Conservation (phyloP, 805 yeast genomes). For the Saccharomyces jurei region DNA sequence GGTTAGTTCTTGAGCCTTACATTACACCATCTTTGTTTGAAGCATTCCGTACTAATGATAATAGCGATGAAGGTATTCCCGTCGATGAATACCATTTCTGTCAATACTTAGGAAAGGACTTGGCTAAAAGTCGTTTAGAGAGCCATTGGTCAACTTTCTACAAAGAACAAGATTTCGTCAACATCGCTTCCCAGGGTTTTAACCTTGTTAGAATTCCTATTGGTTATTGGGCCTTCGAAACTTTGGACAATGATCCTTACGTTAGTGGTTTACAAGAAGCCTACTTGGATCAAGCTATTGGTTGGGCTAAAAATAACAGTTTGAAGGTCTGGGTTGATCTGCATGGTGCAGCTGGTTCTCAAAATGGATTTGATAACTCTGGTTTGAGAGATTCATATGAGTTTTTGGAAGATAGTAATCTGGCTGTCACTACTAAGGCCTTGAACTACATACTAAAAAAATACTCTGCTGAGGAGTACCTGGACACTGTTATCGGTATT, state of each 20-base stretch:
- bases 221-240: slow-evolving; percentile 87
- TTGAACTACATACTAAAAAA: slow-evolving; percentile 47
- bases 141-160: slow-evolving; percentile 76
- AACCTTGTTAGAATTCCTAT: slow-evolving; percentile 86
- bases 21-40: slow-evolving; percentile 74
- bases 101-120: slow-evolving; percentile 49
- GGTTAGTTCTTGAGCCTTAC: slow-evolving; percentile 83
- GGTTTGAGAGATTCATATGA: slow-evolving; percentile 60
- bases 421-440: slow-evolving; percentile 46
- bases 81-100: slow-evolving; percentile 77
- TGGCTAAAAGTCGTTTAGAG: slow-evolving; percentile 43
- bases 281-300: slow-evolving; percentile 68
- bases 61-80: slow-evolving; percentile 42
- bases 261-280: slow-evolving; percentile 64
- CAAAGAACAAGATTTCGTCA: slow-evolving; percentile 60
- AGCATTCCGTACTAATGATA: slow-evolving; percentile 33
- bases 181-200: slow-evolving; percentile 55
- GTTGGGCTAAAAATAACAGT: slow-evolving; percentile 57
- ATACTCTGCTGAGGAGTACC: slow-evolving; percentile 54
- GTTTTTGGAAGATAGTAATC: slow-evolving; percentile 47
- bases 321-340: slow-evolving; percentile 83
- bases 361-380: slow-evolving; percentile 92
- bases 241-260: slow-evolving; percentile 65
- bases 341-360: slow-evolving; percentile 96
- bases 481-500: slow-evolving; percentile 73